A percentile compares a stretch with the other conserved stretches of the same genome.
Evolutionary conservation across 306 rosid species (phyloP).

Genomic region (Ochetophila trinervis): DNA sequence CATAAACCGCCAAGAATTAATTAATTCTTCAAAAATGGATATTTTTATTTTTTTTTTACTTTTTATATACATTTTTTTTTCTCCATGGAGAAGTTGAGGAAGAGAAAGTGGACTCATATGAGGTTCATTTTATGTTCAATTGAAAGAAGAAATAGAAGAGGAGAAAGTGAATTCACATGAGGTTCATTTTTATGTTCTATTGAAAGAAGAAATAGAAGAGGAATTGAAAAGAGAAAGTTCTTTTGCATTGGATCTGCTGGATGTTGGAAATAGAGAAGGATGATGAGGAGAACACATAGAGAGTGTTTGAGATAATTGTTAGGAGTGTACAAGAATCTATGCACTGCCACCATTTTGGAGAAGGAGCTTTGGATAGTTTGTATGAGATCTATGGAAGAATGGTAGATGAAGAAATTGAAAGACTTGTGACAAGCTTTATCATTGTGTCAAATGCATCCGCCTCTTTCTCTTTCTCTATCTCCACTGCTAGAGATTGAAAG

Average conservation of each 20-base stretch:
- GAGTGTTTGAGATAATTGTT: slow-evolving; percentile 70
- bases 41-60: not conserved
- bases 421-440: too few species aligned
- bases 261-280: slow-evolving; percentile 48
- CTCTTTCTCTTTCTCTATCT: too few species aligned
- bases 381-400: slow-evolving; percentile 54
- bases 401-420: slow-evolving; percentile 61
- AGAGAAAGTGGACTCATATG: slow-evolving; percentile 72
- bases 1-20: not conserved
- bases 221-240: slow-evolving; percentile 71
- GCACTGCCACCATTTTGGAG: slow-evolving; percentile 75
- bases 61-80: not conserved
- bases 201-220: slow-evolving; percentile 67
- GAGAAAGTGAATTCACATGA: too few species aligned
- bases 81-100: slow-evolving; percentile 63
- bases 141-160: too few species aligned
- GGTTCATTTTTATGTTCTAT: slow-evolving; percentile 90
- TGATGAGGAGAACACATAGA: slow-evolving; percentile 16
- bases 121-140: too few species aligned
- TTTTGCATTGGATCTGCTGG: slow-evolving; percentile 56
- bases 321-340: slow-evolving; percentile 91
- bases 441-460: too few species aligned
- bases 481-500: too few species aligned
- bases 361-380: slow-evolving; percentile 53
- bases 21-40: not conserved